Evolutionary conservation across 106 monocot species (phyloP).

Genomic region (Dendrobium officinale): DNA sequence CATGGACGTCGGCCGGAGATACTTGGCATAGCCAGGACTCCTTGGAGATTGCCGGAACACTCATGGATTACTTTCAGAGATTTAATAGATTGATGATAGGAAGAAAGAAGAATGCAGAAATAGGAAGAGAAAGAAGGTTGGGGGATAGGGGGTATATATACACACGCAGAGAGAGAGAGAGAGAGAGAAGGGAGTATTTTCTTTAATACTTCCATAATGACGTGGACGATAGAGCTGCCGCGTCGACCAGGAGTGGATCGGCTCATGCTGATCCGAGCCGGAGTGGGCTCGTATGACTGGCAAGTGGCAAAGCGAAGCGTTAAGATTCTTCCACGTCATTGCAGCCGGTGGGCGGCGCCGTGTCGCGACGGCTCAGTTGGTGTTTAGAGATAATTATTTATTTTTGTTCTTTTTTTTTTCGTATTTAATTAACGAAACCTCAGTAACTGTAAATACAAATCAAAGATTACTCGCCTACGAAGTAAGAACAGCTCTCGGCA

Average conservation of each 20-base stretch:
- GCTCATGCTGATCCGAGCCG: background rate
- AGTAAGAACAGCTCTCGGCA: background rate
- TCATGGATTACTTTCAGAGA: background rate
- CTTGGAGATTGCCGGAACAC: background rate
- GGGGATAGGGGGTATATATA: background rate
- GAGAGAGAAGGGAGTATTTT: background rate
- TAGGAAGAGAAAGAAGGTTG: background rate
- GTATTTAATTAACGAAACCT: background rate
- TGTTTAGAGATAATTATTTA: background rate
- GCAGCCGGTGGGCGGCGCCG: background rate
- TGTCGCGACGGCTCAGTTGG: background rate
- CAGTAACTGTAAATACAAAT: background rate
- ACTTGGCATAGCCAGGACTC: background rate
- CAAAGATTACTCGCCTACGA: background rate
- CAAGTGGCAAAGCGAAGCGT: background rate
- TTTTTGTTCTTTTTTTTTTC: background rate
- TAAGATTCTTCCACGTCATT: background rate
- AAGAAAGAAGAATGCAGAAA: background rate
- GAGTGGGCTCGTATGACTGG: background rate
- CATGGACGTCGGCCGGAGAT: background rate
- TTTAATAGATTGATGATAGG: background rate
- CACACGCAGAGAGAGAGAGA: background rate
- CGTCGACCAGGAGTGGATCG: background rate
- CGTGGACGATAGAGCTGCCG: conserved; percentile 2
- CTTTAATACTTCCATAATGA: background rate